phyloP scores from a whole-genome alignment of 1,139 yeast species.

The Geotrichum cucujoidarum region DNA sequence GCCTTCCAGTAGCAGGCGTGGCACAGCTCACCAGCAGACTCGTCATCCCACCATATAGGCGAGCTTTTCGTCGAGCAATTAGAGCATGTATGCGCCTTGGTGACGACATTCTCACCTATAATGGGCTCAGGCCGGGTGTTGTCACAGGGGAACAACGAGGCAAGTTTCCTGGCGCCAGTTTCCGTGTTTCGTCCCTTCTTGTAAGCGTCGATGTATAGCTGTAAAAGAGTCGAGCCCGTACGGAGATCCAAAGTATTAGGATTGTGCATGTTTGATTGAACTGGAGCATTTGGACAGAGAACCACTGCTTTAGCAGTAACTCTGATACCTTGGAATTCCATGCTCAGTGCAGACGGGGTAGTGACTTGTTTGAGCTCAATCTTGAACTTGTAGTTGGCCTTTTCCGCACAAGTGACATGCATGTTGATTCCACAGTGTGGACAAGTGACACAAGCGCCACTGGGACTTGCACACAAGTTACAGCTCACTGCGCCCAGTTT shows the following conservation, averaged over 20 bases:
- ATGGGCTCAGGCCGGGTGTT: neutral
- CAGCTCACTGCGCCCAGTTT: slow-evolving; percentile 33
- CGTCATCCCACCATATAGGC: slow-evolving; percentile 23
- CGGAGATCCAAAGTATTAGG: slow-evolving; percentile 25
- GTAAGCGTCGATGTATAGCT: slow-evolving; percentile 31
- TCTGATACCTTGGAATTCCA: slow-evolving; percentile 40
- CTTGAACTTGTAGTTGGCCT: slow-evolving; percentile 32
- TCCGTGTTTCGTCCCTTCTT: slow-evolving; percentile 24
- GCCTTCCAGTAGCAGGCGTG: slow-evolving; percentile 19
- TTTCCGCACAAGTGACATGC: slow-evolving; percentile 67
- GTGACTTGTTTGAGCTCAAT: slow-evolving; percentile 29
- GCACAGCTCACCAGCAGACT: slow-evolving; percentile 5
- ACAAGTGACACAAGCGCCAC: slow-evolving; percentile 46
- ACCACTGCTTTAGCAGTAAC: slow-evolving; percentile 34
- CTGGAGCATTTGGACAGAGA: slow-evolving; percentile 28
- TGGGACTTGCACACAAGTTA: slow-evolving; percentile 39
- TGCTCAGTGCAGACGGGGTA: slow-evolving; percentile 26
- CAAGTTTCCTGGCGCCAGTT: slow-evolving; percentile 28
- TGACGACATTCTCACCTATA: neutral
- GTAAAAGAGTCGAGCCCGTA: slow-evolving; percentile 31
- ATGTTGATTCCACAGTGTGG: slow-evolving; percentile 40
- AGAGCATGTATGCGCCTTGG: slow-evolving; percentile 15
- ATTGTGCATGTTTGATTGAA: slow-evolving; percentile 5
- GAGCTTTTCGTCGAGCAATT: slow-evolving; percentile 21
- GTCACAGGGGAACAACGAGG: slow-evolving; percentile 19